These are phyloP conservation scores for Polyporus arcularius DNA, from an alignment of 768 basidiomycete species.

Conservation along the genomic window DNA sequence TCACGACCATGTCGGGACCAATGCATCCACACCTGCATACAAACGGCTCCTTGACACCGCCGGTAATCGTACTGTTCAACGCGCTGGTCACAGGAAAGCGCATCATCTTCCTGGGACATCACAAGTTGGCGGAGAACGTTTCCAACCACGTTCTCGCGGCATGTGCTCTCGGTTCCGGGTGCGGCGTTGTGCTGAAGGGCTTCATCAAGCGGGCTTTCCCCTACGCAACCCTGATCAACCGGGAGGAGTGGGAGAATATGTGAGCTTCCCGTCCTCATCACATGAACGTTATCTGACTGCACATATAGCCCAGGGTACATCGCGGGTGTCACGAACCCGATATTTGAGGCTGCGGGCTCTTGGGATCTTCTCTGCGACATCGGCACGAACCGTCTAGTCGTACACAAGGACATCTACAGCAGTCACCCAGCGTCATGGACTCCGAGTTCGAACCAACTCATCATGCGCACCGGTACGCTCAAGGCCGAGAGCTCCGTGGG, in stretches of 20 bases:
- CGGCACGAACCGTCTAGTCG: slow-evolving; percentile 80
- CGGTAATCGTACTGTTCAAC: slow-evolving; percentile 94
- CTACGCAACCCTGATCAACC: slow-evolving; percentile 86
- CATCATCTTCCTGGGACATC: slow-evolving; percentile 94
- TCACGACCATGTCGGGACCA: slow-evolving; percentile 65
- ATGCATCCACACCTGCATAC: slow-evolving; percentile 93
- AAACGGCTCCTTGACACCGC: slow-evolving; percentile 86
- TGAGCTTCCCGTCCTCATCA: slow-evolving; percentile 42
- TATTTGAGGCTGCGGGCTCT: slow-evolving; percentile 81
- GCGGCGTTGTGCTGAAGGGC: slow-evolving; percentile 79
- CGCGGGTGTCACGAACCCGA: slow-evolving; percentile 96
- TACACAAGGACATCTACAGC: slow-evolving; percentile 80
- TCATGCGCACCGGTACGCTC: slow-evolving; percentile 60
- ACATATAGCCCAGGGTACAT: slow-evolving; percentile 80
- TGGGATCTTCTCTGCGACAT: slow-evolving; percentile 97
- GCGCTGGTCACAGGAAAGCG: slow-evolving; percentile 93
- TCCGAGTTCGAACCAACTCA: slow-evolving; percentile 35
- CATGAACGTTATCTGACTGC: not conserved
- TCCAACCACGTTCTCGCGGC: slow-evolving; percentile 92
- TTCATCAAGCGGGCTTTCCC: slow-evolving; percentile 93
- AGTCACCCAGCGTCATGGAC: slow-evolving; percentile 43
- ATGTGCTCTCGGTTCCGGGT: slow-evolving; percentile 90
- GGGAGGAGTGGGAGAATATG: slow-evolving; percentile 90
- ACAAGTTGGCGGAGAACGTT: slow-evolving; percentile 86
- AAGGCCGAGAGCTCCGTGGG: slow-evolving; percentile 63